Conservation (phyloP, 176 grass and related monocot species). For the Rhynchospora tenuis region DNA sequence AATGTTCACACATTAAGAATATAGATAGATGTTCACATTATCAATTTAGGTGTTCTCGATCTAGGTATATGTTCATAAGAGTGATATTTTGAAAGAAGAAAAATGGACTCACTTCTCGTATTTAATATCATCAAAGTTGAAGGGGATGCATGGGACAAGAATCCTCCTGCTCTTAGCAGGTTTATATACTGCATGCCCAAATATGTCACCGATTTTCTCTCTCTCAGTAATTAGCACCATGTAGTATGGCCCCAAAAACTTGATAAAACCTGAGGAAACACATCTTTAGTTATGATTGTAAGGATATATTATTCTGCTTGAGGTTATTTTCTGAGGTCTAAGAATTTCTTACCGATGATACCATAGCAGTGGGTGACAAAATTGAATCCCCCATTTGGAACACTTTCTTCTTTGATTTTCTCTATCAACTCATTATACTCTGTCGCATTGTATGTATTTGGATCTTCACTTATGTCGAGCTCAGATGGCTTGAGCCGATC, state of each 20-base stretch:
- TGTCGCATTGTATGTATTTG: conserved; percentile 49
- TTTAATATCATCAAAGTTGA: conserved; percentile 10
- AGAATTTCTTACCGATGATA: conserved; percentile 58
- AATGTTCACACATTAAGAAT: neutral
- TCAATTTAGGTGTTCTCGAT: neutral
- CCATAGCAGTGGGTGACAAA: conserved; percentile 88
- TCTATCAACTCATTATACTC: conserved; percentile 49
- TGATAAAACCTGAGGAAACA: conserved; percentile 64
- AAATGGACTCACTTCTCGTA: conserved; percentile 20
- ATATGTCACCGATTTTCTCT: conserved; percentile 71
- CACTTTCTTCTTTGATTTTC: conserved; percentile 52
- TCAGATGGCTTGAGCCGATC: conserved; percentile 56
- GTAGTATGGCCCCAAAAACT: conserved; percentile 84
- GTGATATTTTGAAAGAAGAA: neutral
- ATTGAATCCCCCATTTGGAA: conserved; percentile 63
- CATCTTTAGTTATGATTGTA: neutral
- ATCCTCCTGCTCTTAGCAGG: conserved; percentile 63
- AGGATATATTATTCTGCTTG: conserved; percentile 11
- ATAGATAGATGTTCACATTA: neutral
- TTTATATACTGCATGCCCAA: conserved; percentile 74
- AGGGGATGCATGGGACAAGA: conserved; percentile 1
- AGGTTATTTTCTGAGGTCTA: neutral
- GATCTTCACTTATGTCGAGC: conserved; percentile 65
- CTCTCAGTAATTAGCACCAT: conserved; percentile 84
- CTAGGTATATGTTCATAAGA: neutral